These are phyloP conservation scores for Cucurbita ficifolia DNA, from an alignment of 306 rosid species.

Conservation along the genomic window DNA sequence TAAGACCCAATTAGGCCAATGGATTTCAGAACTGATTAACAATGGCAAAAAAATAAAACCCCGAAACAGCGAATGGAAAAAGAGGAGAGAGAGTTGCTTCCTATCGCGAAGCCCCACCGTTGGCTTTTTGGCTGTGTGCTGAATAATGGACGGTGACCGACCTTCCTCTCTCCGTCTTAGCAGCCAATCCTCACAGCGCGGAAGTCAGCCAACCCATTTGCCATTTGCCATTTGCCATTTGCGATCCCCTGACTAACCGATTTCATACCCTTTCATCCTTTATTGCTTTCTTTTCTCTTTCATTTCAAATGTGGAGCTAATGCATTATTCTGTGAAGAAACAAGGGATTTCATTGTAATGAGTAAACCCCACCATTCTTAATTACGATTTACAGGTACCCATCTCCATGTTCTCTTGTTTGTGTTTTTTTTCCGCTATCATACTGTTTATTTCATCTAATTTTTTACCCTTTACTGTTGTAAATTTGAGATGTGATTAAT, in stretches of 20 bases:
- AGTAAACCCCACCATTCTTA: background rate
- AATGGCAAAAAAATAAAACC: background rate
- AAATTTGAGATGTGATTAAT: background rate
- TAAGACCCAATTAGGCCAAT: background rate
- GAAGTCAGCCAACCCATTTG: conserved; percentile 31
- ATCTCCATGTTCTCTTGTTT: background rate
- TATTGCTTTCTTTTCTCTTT: background rate
- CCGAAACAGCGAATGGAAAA: background rate
- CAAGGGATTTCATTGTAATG: background rate
- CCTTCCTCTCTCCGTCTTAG: conserved; percentile 20
- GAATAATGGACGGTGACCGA: conserved; percentile 44
- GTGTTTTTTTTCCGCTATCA: background rate
- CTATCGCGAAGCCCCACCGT: conserved; percentile 27
- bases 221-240: conserved; percentile 43
- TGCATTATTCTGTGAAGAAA: background rate
- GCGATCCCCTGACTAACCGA: conserved; percentile 14
- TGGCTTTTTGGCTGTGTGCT: conserved; percentile 24
- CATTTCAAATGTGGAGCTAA: background rate
- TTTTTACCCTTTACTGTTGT: background rate
- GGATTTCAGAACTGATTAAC: background rate
- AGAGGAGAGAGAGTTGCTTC: background rate
- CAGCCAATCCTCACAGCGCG: conserved; percentile 35
- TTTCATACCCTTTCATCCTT: background rate
- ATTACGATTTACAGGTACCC: conserved; percentile 2
- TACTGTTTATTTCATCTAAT: background rate